Percentiles rank a stretch among this genome's conserved stretches.
These are phyloP conservation scores for Pogostemon cablin DNA, from an alignment of 257 asterid genomes.

Conservation along the genomic window DNA sequence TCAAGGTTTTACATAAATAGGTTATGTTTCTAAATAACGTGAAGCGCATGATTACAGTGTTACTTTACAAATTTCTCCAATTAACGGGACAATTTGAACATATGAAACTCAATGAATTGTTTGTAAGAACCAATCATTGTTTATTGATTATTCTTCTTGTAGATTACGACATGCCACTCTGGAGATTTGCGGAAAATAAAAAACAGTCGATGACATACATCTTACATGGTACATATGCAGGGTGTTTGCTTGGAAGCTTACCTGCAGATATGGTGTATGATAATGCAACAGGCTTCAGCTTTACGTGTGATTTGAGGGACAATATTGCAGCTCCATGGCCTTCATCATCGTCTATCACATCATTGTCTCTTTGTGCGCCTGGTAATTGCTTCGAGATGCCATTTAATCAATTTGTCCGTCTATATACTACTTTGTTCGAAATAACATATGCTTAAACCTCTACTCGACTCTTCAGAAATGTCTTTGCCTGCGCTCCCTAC, in stretches of 20 bases:
- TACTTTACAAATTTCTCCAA: neutral
- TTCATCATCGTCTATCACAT: constrained; percentile 74
- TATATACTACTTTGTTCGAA: constrained; percentile 6
- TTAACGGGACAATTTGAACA: neutral
- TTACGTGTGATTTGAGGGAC: constrained; percentile 88
- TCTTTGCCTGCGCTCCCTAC: constrained; percentile 96
- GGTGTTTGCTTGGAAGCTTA: constrained; percentile 86
- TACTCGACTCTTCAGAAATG: constrained; percentile 71
- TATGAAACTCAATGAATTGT: neutral
- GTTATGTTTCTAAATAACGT: too few relatives aligned
- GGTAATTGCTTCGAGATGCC: constrained; percentile 51
- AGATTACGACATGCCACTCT: neutral
- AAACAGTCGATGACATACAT: constrained; percentile 10
- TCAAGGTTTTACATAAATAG: too few relatives aligned
- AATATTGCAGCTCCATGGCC: constrained; percentile 99
- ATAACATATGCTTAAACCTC: constrained; percentile 19
- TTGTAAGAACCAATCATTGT: neutral
- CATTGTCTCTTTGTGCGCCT: constrained; percentile 96
- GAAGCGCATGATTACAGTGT: neutral
- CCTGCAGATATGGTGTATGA: constrained; percentile 89
- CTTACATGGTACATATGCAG: constrained; percentile 43
- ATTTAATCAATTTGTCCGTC: neutral
- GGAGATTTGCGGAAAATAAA: neutral
- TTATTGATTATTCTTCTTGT: neutral
- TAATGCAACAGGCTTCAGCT: constrained; percentile 82